Base-by-base conservation (phyloP, 2,329 filamentous ascomycete genomes). In the Hypoxylon sp. region DNA sequence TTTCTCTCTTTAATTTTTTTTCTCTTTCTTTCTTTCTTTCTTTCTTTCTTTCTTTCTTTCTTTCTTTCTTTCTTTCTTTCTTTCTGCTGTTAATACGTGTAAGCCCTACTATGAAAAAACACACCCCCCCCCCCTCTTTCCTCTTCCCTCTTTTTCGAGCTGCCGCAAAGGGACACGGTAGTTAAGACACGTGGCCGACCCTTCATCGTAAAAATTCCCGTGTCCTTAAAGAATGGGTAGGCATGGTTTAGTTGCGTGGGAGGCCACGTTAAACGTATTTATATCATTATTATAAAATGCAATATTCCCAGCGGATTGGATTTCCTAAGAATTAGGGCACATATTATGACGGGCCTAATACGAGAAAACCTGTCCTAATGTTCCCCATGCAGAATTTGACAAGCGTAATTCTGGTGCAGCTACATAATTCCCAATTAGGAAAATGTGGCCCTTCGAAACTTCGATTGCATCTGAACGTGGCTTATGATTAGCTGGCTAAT, bases 111-210 rank as follows among this genome's bases (percentile, higher is more conserved):
- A 45, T 23, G 1, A 11, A 45, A 23, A 45, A 21, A 23, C 47
- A 39, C 25, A 27, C 25, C 54, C 30, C 14, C 32, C n/a, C n/a
- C n/a, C n/a, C n/a, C n/a, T n/a, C n/a, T n/a, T n/a, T n/a, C n/a
- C n/a, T n/a, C n/a, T n/a, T n/a, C n/a, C n/a, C n/a, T n/a, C n/a
- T n/a, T 57, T 43, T 32, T 51, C n/a, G 5, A 34, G n/a, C 7
- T 23, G 19, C 51, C 8, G 48, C 8, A 14, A 30, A 23, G 27
- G 14, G 30, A 16, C 39, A 32, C 1, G 43, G 39, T 9, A 50
- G 53, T 53, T 41, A 58, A 61, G 58, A 65, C 63, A 65, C 63
- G 63, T 65, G 63, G 63, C 47, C n/a, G 21, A 47, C 51, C 46
- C 25, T 41, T 61, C 41, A 32, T 23, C 14, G 48, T 46, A 39